Conservation (phyloP, 345 rosid genomes). For the Erysimum cheiranthoides region DNA sequence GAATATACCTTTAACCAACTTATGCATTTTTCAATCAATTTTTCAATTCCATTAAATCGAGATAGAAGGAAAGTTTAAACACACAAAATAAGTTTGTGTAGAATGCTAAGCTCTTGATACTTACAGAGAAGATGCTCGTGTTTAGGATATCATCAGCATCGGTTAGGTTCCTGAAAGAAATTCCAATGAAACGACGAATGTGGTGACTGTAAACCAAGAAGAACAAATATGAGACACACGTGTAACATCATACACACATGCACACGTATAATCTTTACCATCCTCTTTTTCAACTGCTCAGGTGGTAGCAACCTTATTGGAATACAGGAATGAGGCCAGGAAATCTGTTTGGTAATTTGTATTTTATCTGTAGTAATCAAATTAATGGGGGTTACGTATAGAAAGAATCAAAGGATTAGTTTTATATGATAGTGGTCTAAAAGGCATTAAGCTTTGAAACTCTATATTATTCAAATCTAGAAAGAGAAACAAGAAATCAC, state of each 20-base stretch:
- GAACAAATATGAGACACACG: conserved; percentile 10
- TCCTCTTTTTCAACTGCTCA: conserved; percentile 35
- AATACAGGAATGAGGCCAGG: conserved; percentile 30
- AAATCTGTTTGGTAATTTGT: conserved; percentile 39
- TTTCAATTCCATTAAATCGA: conserved; percentile 3
- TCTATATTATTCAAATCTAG: conserved; percentile 37
- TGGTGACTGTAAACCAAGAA: conserved; percentile 24
- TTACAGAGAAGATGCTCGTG: conserved; percentile 32
- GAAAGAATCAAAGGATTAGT: conserved; percentile 7
- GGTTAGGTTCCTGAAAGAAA: conserved; percentile 13
- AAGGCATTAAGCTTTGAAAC: conserved; percentile 28
- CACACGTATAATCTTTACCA: conserved; percentile 20
- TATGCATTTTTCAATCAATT: conserved; percentile 8
- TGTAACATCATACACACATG: conserved; percentile 22
- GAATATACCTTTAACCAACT: conserved; percentile 23
- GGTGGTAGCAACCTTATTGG: conserved; percentile 38
- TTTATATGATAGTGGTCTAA: conserved; percentile 37
- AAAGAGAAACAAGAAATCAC: conserved; percentile 41
- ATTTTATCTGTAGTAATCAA: conserved; percentile 31
- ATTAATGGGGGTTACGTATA: conserved; percentile 28
- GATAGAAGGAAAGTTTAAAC: not conserved
- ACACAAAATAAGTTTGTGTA: not conserved
- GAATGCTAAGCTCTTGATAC: conserved; percentile 9
- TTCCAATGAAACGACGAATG: conserved; percentile 18
- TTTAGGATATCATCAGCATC: conserved; percentile 17